These are phyloP conservation scores for Lepidium sativum DNA, from an alignment of 345 rosid genomes.

Conservation along the genomic window DNA sequence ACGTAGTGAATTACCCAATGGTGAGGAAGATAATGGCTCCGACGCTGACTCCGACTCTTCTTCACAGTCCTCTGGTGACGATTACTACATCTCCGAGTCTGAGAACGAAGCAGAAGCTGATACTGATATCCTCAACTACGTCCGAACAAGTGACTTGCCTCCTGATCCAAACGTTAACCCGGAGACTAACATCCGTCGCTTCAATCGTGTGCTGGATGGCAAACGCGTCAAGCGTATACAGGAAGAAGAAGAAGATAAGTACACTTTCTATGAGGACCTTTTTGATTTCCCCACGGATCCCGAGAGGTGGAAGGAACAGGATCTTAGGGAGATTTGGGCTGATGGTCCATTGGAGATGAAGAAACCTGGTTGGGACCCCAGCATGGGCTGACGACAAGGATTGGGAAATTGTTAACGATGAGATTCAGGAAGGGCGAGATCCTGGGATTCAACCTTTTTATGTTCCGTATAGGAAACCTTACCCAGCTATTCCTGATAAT, in stretches of 20 bases:
- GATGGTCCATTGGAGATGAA: slow-evolving; percentile 51
- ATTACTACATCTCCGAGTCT: slow-evolving; percentile 23
- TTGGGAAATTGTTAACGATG: slow-evolving; percentile 52
- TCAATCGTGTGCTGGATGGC: slow-evolving; percentile 36
- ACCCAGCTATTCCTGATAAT: slow-evolving; percentile 65
- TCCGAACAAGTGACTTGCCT: slow-evolving; percentile 36
- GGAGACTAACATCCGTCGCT: slow-evolving; percentile 45
- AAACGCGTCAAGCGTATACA: slow-evolving; percentile 26
- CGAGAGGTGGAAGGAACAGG: slow-evolving; percentile 79
- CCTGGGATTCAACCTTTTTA: slow-evolving; percentile 80
- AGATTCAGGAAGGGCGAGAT: slow-evolving; percentile 45
- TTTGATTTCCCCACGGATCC: slow-evolving; percentile 67
- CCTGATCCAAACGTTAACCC: slow-evolving; percentile 32
- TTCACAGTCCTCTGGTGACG: slow-evolving; percentile 25
- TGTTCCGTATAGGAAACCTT: slow-evolving; percentile 73
- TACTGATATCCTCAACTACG: slow-evolving; percentile 18
- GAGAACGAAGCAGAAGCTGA: slow-evolving; percentile 26
- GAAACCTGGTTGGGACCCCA: slow-evolving; percentile 97
- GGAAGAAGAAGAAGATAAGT: slow-evolving; percentile 42
- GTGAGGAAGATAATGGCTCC: slow-evolving; percentile 9
- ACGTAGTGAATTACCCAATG: slow-evolving; percentile 2
- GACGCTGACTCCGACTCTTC: slow-evolving; percentile 38
- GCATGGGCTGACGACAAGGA: slow-evolving; percentile 72
- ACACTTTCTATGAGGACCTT: slow-evolving; percentile 33
- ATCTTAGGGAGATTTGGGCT: slow-evolving; percentile 76